Evolutionary conservation across 352 stramenopile genomes (phyloP).

Genomic region (Phytophthora pseudosyringae): DNA sequence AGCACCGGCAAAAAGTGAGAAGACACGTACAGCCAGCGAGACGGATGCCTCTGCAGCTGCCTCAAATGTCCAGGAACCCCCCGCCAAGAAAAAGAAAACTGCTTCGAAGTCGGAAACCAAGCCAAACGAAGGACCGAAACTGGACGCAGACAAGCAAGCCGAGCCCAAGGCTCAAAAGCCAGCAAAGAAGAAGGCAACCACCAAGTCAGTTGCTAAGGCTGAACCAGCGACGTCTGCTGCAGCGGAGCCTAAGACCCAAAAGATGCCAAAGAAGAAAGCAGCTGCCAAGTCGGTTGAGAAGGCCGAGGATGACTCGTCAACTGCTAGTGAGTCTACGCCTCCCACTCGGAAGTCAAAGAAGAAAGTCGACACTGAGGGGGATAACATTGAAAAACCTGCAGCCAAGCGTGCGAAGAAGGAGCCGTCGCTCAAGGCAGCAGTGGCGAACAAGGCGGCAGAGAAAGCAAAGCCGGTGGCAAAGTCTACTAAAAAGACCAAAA

Average conservation of each 20-base stretch:
- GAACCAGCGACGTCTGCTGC: background rate
- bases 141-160: constrained; percentile 2
- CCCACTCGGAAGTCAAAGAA: constrained; percentile 45
- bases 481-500: constrained; percentile 23
- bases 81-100: constrained; percentile 41
- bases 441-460: constrained; percentile 24
- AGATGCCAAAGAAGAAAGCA: constrained; percentile 35
- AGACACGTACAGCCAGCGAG: constrained; percentile 28
- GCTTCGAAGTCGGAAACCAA: constrained; percentile 15
- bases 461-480: constrained; percentile 29
- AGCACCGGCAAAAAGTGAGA: constrained; percentile 25
- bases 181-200: constrained; percentile 33
- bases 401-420: constrained; percentile 52
- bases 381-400: constrained; percentile 31
- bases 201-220: constrained; percentile 7
- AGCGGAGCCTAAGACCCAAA: too few species aligned
- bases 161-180: constrained; percentile 14
- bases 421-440: constrained; percentile 22
- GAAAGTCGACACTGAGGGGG: constrained; percentile 39
- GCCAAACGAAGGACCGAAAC: background rate
- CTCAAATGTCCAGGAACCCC: constrained; percentile 19
- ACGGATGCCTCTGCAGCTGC: constrained; percentile 13
- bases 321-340: constrained; percentile 25
- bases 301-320: constrained; percentile 26
- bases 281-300: constrained; percentile 8